Evolutionary conservation across 768 basidiomycete species (phyloP), one percentile per base, ranked within the genome.

Genomic region (Infundibulicybe gibba): DNA sequence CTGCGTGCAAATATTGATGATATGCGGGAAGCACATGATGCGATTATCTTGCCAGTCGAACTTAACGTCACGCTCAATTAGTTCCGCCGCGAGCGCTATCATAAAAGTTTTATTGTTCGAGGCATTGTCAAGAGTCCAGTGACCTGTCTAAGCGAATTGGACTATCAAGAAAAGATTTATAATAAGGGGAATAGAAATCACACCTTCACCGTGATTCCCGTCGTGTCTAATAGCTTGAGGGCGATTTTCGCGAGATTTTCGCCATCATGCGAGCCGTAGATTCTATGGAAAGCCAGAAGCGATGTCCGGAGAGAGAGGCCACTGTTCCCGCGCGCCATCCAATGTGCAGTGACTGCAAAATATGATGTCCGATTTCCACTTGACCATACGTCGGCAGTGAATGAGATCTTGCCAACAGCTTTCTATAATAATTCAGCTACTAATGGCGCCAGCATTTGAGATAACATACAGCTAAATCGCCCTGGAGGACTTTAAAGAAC

Each of bases 341-440:
- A 63, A 50, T 63, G 58, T 0, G 53, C 53, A 0, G 55, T 54
- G 0, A 62, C 15, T 0, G 49, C 60, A 17, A 61, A 40, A 39
- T 48, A 52, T 11, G 49, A 17, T 10, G 21, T 13, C 20, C 48
- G 53, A 39, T 47, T 35, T 11, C 33, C n/a, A 14, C 51, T 44
- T 10, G 41, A 53, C 62, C 62, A 64, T n/a, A 61, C 44, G 21
- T 62, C 59, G 6, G 51, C 33, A 5, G 61, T 61, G 11, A 56
- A 52, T 1, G 46, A 50, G 4, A 61, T 48, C 4, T 49, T 43
- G 3, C 60, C 53, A 11, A 50, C 15, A 17, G 57, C 41, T 13
- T 43, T 58, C 57, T 32, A 19, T 37, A 39, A 32, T 38, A 34
- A 32, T 3, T 40, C 44, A 10, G 17, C 4, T 21, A 45, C 34